Percentiles rank a stretch among this genome's conserved stretches.
Conservation (phyloP, 1,284 basidiomycete species). For the Sporisorium exsertum region DNA sequence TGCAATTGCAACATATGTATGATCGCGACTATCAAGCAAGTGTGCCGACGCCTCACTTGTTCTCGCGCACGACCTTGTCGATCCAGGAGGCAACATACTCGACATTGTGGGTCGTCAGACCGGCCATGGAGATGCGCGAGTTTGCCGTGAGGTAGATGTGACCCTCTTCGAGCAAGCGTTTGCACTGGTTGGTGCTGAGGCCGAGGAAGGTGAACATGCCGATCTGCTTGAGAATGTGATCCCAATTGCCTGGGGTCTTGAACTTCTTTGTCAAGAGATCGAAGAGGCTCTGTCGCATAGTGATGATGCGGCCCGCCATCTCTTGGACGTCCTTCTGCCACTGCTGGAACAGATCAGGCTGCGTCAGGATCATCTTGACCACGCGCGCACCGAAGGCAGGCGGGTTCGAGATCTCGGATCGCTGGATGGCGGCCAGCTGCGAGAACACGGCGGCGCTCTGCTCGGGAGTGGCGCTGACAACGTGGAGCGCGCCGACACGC, state of each 20-base stretch:
- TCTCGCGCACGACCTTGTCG: constrained; percentile 63
- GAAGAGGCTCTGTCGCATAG: constrained; percentile 85
- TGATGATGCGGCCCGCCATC: constrained; percentile 91
- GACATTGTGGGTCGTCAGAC: constrained; percentile 82
- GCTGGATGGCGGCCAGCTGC: constrained; percentile 86
- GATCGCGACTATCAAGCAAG: neutral
- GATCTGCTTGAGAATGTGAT: constrained; percentile 74
- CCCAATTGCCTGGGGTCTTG: constrained; percentile 86
- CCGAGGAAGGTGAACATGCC: constrained; percentile 69
- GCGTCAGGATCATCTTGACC: constrained; percentile 75
- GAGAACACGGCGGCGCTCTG: constrained; percentile 57
- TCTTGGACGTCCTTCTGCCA: constrained; percentile 91
- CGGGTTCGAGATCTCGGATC: constrained; percentile 93
- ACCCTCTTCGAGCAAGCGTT: constrained; percentile 79
- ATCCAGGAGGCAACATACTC: constrained; percentile 67
- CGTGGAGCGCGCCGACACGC: constrained; percentile 76
- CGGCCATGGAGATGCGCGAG: constrained; percentile 89
- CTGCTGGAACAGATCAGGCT: constrained; percentile 79
- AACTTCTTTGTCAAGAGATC: constrained; percentile 82
- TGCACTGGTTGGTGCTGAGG: constrained; percentile 74
- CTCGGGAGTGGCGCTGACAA: constrained; percentile 54
- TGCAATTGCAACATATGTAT: constrained; percentile 22
- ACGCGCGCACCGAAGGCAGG: constrained; percentile 89
- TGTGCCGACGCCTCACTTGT: constrained; percentile 25
- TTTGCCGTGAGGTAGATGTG: constrained; percentile 90